These are phyloP conservation scores for Allium cepa DNA, from an alignment of 106 monocot species.

Conservation along the genomic window DNA sequence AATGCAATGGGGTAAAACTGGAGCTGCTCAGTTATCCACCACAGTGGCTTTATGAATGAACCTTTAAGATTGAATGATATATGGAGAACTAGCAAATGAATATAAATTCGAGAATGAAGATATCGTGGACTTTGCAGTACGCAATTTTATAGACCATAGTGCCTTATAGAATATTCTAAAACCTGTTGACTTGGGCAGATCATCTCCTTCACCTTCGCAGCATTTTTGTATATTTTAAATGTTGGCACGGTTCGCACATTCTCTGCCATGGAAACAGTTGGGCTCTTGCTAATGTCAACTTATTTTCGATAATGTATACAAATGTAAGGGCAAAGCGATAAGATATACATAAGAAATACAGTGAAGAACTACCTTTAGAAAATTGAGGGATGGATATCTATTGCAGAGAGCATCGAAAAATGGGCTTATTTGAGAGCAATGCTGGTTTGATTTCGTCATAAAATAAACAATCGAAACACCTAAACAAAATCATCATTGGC, in stretches of 20 bases:
- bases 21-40: neutral
- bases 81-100: neutral
- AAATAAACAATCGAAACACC: conserved; percentile 59
- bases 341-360: neutral
- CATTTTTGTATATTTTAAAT: conserved; percentile 19
- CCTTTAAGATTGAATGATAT: neutral
- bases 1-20: neutral
- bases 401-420: conserved; percentile 42
- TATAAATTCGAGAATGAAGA: neutral
- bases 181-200: conserved; percentile 16
- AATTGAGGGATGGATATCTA: conserved; percentile 45
- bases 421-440: conserved; percentile 43
- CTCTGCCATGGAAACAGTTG: neutral
- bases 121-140: too few species aligned
- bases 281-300: conserved; percentile 14
- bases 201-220: conserved; percentile 4
- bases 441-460: conserved; percentile 20
- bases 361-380: conserved; percentile 2
- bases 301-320: neutral
- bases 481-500: conserved; percentile 18
- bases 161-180: too few species aligned
- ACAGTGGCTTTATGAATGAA: neutral
- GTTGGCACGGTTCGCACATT: conserved; percentile 11
- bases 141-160: too few species aligned
- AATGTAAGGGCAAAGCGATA: too few species aligned